These are phyloP conservation scores for Cicer bijugum DNA, from an alignment of 306 rosid genomes.

Conservation along the genomic window DNA sequence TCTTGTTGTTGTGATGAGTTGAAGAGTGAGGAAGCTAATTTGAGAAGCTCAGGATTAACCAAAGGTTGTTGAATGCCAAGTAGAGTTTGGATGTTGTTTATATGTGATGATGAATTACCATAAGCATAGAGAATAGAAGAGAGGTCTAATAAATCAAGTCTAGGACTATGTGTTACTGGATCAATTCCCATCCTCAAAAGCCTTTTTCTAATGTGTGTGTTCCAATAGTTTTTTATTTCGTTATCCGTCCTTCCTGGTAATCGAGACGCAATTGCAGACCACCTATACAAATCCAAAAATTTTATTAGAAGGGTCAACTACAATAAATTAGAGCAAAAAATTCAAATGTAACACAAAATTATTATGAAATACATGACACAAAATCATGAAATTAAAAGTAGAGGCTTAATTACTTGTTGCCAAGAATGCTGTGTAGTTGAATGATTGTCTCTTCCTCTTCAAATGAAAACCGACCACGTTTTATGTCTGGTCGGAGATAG, in stretches of 20 bases:
- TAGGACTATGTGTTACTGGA: conserved; percentile 86
- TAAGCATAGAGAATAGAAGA: conserved; percentile 67
- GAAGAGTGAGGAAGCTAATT: conserved; percentile 72
- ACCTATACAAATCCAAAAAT: conserved; percentile 50
- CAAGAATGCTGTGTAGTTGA: conserved; percentile 85
- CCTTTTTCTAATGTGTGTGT: conserved; percentile 90
- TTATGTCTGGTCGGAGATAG: conserved; percentile 93
- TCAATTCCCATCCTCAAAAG: conserved; percentile 94
- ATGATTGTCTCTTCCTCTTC: conserved; percentile 96
- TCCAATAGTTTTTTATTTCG: conserved; percentile 96
- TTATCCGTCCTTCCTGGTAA: conserved; percentile 95
- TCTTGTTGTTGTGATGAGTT: conserved; percentile 52
- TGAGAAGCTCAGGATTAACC: conserved; percentile 69
- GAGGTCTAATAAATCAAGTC: conserved; percentile 79
- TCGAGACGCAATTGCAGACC: conserved; percentile 92
- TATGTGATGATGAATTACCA: conserved; percentile 55
- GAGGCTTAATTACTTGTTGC: conserved; percentile 69
- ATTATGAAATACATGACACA: too few relatives aligned
- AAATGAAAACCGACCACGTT: conserved; percentile 82
- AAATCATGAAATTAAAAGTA: background rate
- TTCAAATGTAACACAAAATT: too few relatives aligned
- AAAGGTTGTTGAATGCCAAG: conserved; percentile 58
- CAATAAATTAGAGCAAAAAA: too few relatives aligned
- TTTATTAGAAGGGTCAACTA: too few relatives aligned
- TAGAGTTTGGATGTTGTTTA: conserved; percentile 54